Evolutionary conservation across 192 early-diverging fungal species (phyloP).

Genomic region (Funneliformis geosporum): DNA sequence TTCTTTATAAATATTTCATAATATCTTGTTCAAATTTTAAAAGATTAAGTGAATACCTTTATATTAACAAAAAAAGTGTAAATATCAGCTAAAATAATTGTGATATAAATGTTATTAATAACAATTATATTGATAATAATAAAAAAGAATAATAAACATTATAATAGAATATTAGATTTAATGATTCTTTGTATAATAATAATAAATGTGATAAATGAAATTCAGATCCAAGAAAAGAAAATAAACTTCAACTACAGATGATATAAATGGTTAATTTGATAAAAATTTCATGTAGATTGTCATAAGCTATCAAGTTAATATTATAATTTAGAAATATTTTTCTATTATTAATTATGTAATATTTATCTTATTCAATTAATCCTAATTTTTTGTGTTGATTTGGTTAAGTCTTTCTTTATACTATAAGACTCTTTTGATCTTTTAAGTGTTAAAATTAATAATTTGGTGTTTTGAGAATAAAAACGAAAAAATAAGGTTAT

Average conservation of each 20-base stretch:
- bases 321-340: neutral
- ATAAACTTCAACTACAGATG: slow-evolving; percentile 87
- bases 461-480: slow-evolving; percentile 99
- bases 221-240: no score
- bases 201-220: no score
- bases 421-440: slow-evolving; percentile 92
- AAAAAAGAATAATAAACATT: neutral
- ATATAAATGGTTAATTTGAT: slow-evolving; percentile 93
- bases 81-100: slow-evolving; percentile 90
- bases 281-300: slow-evolving; percentile 87
- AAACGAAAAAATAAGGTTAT: no score
- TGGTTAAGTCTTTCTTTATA: slow-evolving; percentile 95
- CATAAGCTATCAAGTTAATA: slow-evolving; percentile 67
- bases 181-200: neutral
- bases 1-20: slow-evolving; percentile 90
- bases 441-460: slow-evolving; percentile 93
- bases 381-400: slow-evolving; percentile 95
- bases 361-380: slow-evolving; percentile 81
- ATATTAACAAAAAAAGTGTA: slow-evolving; percentile 98
- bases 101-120: no score
- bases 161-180: neutral
- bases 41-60: slow-evolving; percentile 93
- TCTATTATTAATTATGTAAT: neutral
- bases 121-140: no score
- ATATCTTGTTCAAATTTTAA: slow-evolving; percentile 85